Evolutionary conservation across 202 grass and related monocot species (phyloP).

Genomic region (Panicum virgatum): DNA sequence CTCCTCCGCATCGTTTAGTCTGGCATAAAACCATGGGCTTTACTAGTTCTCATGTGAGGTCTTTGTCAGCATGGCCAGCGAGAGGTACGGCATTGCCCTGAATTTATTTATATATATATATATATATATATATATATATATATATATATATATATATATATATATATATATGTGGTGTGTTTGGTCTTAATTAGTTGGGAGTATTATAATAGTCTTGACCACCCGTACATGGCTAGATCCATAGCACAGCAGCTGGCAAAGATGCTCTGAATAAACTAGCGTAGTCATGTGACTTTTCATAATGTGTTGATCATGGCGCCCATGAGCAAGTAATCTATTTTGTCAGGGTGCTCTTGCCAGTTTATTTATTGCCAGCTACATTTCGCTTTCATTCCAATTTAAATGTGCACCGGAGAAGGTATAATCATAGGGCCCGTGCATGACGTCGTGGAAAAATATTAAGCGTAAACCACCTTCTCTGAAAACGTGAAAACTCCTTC

Average conservation of each 20-base stretch:
- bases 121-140: neutral
- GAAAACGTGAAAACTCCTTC: too few relatives aligned
- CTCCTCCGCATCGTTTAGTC: neutral
- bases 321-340: neutral
- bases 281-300: neutral
- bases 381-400: neutral
- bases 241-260: neutral
- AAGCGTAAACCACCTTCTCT: too few relatives aligned
- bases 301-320: neutral
- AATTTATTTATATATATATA: neutral
- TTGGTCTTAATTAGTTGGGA: neutral
- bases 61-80: neutral
- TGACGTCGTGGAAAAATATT: too few relatives aligned
- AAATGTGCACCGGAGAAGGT: neutral
- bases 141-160: neutral
- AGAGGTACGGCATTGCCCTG: neutral
- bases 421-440: neutral
- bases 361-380: neutral
- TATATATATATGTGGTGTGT: neutral
- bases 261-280: neutral
- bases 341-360: neutral
- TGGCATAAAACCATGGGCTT: constrained; percentile 5
- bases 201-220: neutral
- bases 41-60: neutral
- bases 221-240: neutral